These are phyloP conservation scores for Saksenaea oblongispora DNA, from an alignment of 371 early-diverging fungal species.

Conservation along the genomic window DNA sequence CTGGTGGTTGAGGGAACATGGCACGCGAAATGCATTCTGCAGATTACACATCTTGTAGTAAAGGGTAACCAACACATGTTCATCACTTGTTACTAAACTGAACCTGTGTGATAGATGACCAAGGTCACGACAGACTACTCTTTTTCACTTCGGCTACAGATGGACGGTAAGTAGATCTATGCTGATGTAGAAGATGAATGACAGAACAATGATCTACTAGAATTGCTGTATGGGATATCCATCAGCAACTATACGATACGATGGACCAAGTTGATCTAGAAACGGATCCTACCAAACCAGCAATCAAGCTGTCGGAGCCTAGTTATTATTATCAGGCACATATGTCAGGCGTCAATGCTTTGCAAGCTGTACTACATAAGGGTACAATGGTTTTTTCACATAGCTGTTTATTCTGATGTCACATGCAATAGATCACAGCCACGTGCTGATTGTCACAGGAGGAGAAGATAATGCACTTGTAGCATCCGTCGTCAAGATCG, in stretches of 20 bases:
- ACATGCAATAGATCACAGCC: not conserved
- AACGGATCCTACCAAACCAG: constrained; percentile 31
- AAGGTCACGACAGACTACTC: constrained; percentile 34
- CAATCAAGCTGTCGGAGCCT: constrained; percentile 36
- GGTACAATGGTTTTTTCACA: constrained; percentile 11
- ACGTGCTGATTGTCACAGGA: constrained; percentile 47
- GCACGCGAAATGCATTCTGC: constrained; percentile 61
- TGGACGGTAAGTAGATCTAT: constrained; percentile 28
- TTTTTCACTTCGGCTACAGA: constrained; percentile 64
- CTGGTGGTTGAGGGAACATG: constrained; percentile 56
- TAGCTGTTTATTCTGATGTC: not conserved
- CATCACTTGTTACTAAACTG: not conserved
- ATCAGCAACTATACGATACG: constrained; percentile 25
- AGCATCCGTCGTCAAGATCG: constrained; percentile 25
- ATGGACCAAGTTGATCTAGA: constrained; percentile 20
- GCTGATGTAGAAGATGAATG: not conserved
- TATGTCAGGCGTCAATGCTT: constrained; percentile 60
- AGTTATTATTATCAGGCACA: constrained; percentile 37
- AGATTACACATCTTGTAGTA: constrained; percentile 45
- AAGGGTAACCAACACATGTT: constrained; percentile 11
- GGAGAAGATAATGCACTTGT: constrained; percentile 65
- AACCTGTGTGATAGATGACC: not conserved
- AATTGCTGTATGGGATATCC: constrained; percentile 59
- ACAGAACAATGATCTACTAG: constrained; percentile 10
- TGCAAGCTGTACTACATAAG: constrained; percentile 29